phyloP scores from a whole-genome alignment of 352 stramenopile species.

The Pythium pyrilobum region DNA sequence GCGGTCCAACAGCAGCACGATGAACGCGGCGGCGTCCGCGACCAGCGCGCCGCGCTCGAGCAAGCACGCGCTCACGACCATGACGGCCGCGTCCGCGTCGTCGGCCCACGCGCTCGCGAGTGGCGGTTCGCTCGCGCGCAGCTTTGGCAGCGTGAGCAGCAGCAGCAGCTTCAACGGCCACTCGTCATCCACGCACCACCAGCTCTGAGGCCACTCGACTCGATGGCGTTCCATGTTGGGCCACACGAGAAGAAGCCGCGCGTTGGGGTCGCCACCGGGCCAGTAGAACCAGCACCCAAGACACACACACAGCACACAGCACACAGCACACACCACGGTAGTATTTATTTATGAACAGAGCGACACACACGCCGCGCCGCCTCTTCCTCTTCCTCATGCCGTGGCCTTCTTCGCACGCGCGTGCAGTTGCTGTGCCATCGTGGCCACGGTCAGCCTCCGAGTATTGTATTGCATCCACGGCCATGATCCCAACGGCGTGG shows the following conservation, averaged over 20 bases:
- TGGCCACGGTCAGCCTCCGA: neutral
- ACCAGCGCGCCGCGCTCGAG: constrained; percentile 4
- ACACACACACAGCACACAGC: too few species aligned
- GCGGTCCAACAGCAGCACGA: constrained; percentile 12
- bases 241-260: too few species aligned
- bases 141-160: constrained; percentile 59
- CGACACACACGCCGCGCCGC: neutral
- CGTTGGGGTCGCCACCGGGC: too few species aligned
- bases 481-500: neutral
- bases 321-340: too few species aligned
- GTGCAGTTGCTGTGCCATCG: constrained; percentile 35
- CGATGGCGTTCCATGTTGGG: too few species aligned
- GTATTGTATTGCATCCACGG: neutral
- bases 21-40: neutral
- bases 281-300: too few species aligned
- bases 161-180: constrained; percentile 32
- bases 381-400: neutral
- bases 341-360: constrained; percentile 17
- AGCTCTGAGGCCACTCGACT: constrained; percentile 7
- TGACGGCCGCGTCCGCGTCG: constrained; percentile 10
- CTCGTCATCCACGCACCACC: constrained; percentile 16
- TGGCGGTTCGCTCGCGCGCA: constrained; percentile 18
- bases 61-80: constrained; percentile 16
- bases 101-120: constrained; percentile 32
- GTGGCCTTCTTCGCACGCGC: constrained; percentile 28